Evolutionary conservation across 2,329 filamentous ascomycete species (phyloP), one percentile per base, ranked within the genome.

Genomic region (Coniosporium tulheliwenetii): DNA sequence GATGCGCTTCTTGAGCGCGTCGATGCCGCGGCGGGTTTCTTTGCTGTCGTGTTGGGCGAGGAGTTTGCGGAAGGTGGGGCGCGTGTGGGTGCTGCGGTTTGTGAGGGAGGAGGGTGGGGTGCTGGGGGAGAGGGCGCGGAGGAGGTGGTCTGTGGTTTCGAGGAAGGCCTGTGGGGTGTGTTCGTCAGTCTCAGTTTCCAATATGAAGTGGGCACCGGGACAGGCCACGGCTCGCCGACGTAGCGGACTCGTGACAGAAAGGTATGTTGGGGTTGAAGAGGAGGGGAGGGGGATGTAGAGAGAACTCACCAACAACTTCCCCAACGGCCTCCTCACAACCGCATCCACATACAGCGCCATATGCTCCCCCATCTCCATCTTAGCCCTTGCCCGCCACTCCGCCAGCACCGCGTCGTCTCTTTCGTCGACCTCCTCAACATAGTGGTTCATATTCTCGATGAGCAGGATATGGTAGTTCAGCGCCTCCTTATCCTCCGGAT

Each of bases 401-500:
- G 84, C 77, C 4, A 96, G 71, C 1, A 93, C 77, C 7, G 81
- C 73, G 46, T 91, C 76, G 32, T 74, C 71, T 13, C 76, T 73
- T 12, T 80, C 65, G 49, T 93, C 85, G 8, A 93, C 81, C 59
- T 95, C 87, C 57, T 96, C 87, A 9, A 91, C 69, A 62, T 93
- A 96, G 61, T 94, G 86, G 55, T 95, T 93, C 86, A 95, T 95
- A 60, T 98, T 98, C 61, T 98, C 89, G 50, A 98, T 96, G 41
- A 96, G 71, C 30, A 96, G 71, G 52, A 98, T 94, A 60, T 96
- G 87, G 63, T 93, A 94, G 63, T 96, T 96, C 45, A 98, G 73
- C 5, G 86, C 85, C 59, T 95, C 87, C 63, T 98, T 96, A 56
- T 96, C 91, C 58, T 96, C 91, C 1, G 75, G 73, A 50, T 83